A percentile compares a stretch with the other conserved stretches of the same genome.
phyloP scores from a whole-genome alignment of 805 yeast genomes.

The Blastobotrys muscicola region DNA sequence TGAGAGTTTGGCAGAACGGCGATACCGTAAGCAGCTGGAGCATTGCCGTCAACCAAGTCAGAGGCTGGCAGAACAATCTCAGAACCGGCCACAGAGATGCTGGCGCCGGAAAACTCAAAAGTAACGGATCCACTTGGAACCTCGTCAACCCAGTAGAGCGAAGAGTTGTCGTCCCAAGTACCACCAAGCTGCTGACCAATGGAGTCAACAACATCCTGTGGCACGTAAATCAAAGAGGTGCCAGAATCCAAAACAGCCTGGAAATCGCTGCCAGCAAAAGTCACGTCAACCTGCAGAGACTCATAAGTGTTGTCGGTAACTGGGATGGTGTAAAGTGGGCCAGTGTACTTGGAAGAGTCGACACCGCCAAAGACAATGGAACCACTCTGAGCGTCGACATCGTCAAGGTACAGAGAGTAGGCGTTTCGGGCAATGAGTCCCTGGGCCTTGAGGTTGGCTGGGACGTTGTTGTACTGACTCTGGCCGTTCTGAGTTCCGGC shows the following conservation, averaged over 20 bases:
- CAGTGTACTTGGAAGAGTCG: conserved; percentile 33
- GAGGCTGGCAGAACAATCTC: conserved; percentile 15
- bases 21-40: conserved; percentile 2
- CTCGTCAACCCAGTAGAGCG: conserved; percentile 1
- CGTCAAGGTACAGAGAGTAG: conserved; percentile 36
- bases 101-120: conserved; percentile 16
- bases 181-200: conserved; percentile 34
- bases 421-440: conserved; percentile 35
- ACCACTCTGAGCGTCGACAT: conserved; percentile 24
- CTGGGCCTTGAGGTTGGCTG: conserved; percentile 42
- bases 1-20: background rate
- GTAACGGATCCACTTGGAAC: conserved; percentile 1
- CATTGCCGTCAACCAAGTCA: conserved; percentile 9
- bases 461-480: conserved; percentile 38
- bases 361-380: conserved; percentile 35
- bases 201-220: conserved; percentile 26
- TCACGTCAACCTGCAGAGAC: too few species aligned
- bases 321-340: conserved; percentile 25
- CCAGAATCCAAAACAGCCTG: conserved; percentile 46
- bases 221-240: conserved; percentile 43
- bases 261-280: too few species aligned
- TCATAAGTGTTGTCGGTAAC: conserved; percentile 1
- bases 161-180: conserved; percentile 24
- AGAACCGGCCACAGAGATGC: conserved; percentile 15
- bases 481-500: conserved; percentile 14